These are phyloP conservation scores for Fusarium nygamai DNA, from an alignment of 2,329 filamentous ascomycete genomes.

Conservation along the genomic window DNA sequence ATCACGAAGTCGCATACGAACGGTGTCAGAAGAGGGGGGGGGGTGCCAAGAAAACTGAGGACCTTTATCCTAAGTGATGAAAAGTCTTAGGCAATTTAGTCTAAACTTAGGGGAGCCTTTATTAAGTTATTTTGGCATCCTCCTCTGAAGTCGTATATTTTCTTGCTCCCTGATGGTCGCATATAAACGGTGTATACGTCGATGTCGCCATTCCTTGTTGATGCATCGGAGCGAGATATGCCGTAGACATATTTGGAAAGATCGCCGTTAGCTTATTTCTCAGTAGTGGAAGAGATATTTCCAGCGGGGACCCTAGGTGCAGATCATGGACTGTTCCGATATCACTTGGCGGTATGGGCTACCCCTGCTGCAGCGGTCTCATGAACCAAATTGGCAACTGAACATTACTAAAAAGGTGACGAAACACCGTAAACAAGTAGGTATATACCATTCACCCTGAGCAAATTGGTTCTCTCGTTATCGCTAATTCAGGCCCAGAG, in stretches of 20 bases:
- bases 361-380: not conserved
- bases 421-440: not conserved
- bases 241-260: not conserved
- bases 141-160: too few relatives aligned
- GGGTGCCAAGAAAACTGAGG: too few relatives aligned
- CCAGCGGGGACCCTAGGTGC: not conserved
- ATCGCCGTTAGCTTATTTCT: not conserved
- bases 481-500: not conserved
- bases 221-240: not conserved
- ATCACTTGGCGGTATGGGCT: not conserved
- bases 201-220: not conserved
- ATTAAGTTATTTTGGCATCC: too few relatives aligned
- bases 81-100: too few relatives aligned
- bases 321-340: not conserved
- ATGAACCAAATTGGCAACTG: not conserved
- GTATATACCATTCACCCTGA: accelerated
- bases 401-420: not conserved
- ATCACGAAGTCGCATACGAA: not conserved
- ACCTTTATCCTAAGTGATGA: too few relatives aligned
- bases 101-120: too few relatives aligned
- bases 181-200: too few relatives aligned
- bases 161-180: too few relatives aligned
- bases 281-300: constrained; percentile 2
- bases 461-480: accelerated
- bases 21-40: too few relatives aligned